phyloP scores from a whole-genome alignment of 2,329 filamentous ascomycete species.

The Lojkania enalia region DNA sequence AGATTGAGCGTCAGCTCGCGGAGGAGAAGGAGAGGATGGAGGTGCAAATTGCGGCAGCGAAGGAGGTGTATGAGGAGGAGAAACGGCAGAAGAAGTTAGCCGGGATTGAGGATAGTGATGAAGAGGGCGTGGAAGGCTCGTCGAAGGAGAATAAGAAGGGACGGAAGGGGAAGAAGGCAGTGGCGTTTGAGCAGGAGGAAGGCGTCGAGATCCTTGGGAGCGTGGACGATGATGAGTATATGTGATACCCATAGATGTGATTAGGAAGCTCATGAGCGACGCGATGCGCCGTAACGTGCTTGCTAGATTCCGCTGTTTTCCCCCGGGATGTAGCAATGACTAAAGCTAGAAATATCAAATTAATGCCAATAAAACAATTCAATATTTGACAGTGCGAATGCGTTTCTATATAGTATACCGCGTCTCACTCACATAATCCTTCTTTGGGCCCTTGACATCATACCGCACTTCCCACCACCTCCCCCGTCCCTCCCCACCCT shows the following conservation, averaged over 20 bases:
- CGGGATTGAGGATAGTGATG: constrained; percentile 26
- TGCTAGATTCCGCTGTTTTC: too few relatives aligned
- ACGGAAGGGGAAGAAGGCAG: constrained; percentile 29
- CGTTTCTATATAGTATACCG: constrained; percentile 26
- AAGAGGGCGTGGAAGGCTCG: constrained; percentile 19
- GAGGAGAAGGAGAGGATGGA: constrained; percentile 32
- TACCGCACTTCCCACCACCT: constrained; percentile 44
- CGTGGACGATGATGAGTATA: constrained; percentile 26
- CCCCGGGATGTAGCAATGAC: too few relatives aligned
- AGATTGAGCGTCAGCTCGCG: constrained; percentile 37
- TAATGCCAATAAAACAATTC: background rate
- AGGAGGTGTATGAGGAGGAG: constrained; percentile 39
- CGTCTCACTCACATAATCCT: constrained; percentile 46
- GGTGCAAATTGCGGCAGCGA: constrained; percentile 41
- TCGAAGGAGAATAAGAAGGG: constrained; percentile 27
- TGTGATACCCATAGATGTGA: constrained; percentile 4
- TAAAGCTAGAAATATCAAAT: too few relatives aligned
- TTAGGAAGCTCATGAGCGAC: too few relatives aligned
- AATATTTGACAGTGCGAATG: too few relatives aligned
- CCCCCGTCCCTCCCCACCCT: constrained; percentile 10
- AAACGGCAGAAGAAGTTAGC: constrained; percentile 40
- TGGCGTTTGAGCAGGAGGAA: constrained; percentile 31
- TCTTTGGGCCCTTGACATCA: constrained; percentile 46
- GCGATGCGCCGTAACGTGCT: too few relatives aligned
- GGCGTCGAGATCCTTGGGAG: constrained; percentile 35